Base-by-base conservation (phyloP, 2,329 filamentous ascomycete genomes). In the Talaromyces sp. region DNA sequence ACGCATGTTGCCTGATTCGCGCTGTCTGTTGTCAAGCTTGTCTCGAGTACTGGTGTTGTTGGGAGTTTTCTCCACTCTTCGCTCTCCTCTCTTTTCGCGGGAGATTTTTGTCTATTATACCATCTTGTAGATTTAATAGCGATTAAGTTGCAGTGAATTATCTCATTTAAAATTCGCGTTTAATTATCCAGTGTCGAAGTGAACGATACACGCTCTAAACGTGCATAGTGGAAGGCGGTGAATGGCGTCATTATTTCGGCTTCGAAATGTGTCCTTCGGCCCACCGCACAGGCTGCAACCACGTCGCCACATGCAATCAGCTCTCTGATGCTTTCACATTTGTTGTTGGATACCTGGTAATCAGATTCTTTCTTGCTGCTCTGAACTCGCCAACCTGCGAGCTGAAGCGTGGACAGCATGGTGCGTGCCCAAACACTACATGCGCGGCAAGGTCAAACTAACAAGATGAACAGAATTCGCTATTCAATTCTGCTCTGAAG, bases 401-500 rank as follows among this genome's bases (percentile, higher is more conserved):
- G 43, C 8, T 19, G 43, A 46, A 46, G 21, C 9, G 43, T 46
- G 43, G 43, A 46, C 43, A 46, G 11, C 21, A 46, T 46, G 43
- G 43, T 46, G 43, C 43, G 43, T 24, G 11, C 43, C 19, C 21
- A 46, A 21, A 46, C n/a, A 46, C 21, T 24, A 6, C 1, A 21
- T 21, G 17, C 11, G 9, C 43, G 19, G 19, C 43, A 46, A 46
- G n/a, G 43, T 21, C 19, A 19, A 35, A 24, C 43, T 46, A 46
- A 46, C 9, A 11, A 11, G 21, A 24, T 46, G 43, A 24, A 24
- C 54, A 91, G 90, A 93, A 92, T 70, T 88, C 89, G 51, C 82
- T 91, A 56, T 95, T 93, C 80, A 95, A 95, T 74, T 89, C 89
- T 60, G 90, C 90, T 57, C 81, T 94, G 58, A 91, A 91, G 77